Base-by-base conservation (phyloP, 2,329 filamentous ascomycete species). In the Coniochaeta ligniaria region DNA sequence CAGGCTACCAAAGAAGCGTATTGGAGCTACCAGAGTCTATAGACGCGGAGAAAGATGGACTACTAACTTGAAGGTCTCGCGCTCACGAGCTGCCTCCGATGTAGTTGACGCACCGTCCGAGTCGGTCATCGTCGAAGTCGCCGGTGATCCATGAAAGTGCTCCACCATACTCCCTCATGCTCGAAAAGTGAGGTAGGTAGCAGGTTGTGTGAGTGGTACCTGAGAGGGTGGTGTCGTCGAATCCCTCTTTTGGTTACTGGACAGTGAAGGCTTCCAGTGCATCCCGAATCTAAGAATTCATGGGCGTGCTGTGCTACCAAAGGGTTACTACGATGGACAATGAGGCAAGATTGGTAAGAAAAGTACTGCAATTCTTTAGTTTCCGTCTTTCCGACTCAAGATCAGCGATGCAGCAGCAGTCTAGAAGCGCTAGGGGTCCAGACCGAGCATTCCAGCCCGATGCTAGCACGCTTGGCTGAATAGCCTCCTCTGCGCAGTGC, bases 11-110 rank as follows among this genome's bases (percentile, higher is more conserved):
- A 38, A 7, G 38, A 41, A 41, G 38, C 11, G 38, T 20, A n/a
- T 54, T 35, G 31, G 31, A 12, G 5, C 33, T 26, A 5, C 14
- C 20, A 12, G 4, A 6, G 20, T 20, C 6, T 45, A 31, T 16
- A 20, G 36, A 45, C 26, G n/a, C 3, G 31, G 31, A 57, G 17
- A 20, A 41, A 43, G 24, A 24, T 41, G 20, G 52, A 20, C 4
- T 24, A 63, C 63, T 28, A 50, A 68, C 67, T 65, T 68, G 61
- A 66, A 68, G 20, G 66, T 67, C 45, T 68, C 65, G 31, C 65
- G 62, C 59, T 68, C 67, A 22, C 67, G 67, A 41, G 60, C 61
- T 45, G 62, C 58, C 33, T 66, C 65, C 6, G 56, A 58, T 45
- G 36, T 17, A 7, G 9, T 36, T 6, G 54, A 24, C 33, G 35